phyloP scores from a whole-genome alignment of 148 eudicot genomes.

The Rhododendron williamsianum region DNA sequence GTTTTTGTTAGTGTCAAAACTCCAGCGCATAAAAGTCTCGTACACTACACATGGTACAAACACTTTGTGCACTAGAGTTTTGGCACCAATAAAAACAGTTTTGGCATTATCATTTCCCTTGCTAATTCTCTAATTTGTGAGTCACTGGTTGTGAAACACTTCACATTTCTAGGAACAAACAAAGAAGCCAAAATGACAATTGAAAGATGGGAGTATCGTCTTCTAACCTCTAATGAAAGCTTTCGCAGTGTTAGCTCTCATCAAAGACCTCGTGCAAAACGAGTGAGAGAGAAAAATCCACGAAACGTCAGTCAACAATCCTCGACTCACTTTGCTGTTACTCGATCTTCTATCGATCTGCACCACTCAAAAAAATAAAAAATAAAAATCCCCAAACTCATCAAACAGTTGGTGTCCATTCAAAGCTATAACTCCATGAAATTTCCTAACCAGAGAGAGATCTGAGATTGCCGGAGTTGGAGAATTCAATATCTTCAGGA shows the following conservation, averaged over 20 bases:
- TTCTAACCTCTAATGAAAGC: slow-evolving; percentile 71
- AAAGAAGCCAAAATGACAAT: slow-evolving; percentile 5
- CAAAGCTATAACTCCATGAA: not conserved
- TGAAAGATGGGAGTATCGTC: not conserved
- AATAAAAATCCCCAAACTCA: not conserved
- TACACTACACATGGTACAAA: too few species aligned
- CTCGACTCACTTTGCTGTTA: slow-evolving; percentile 54
- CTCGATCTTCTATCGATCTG: slow-evolving; percentile 55
- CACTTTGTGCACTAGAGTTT: too few species aligned
- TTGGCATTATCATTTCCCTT: not conserved
- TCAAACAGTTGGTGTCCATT: not conserved
- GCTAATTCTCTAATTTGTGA: not conserved
- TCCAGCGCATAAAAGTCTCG: too few species aligned
- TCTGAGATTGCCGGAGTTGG: slow-evolving; percentile 60
- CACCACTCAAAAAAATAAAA: not conserved
- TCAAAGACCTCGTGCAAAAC: slow-evolving; percentile 61
- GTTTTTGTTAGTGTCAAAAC: too few species aligned
- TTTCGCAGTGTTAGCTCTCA: slow-evolving; percentile 65
- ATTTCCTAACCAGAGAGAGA: slow-evolving; percentile 62
- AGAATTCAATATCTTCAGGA: slow-evolving; percentile 60
- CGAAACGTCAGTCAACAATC: slow-evolving; percentile 59
- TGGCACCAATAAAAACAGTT: too few species aligned
- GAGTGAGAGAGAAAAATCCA: slow-evolving; percentile 72
- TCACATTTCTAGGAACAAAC: not conserved
- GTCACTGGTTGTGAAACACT: not conserved